These are phyloP conservation scores for Trypanosoma grayi DNA, from an alignment of 208 protist genomes.

Conservation along the genomic window DNA sequence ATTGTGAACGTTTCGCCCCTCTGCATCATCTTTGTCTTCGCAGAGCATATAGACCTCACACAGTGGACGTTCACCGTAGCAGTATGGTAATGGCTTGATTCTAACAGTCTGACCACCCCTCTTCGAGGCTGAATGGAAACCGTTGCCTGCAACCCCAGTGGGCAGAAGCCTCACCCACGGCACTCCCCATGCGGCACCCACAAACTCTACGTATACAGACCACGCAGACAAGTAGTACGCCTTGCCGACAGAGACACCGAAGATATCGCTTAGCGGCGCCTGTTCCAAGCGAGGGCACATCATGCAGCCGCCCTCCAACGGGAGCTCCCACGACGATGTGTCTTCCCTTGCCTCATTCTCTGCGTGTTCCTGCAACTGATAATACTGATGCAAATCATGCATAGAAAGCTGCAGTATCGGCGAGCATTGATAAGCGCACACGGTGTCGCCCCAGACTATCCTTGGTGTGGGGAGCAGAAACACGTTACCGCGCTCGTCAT, in stretches of 20 bases:
- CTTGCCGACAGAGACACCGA: conserved; percentile 18
- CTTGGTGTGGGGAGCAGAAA: conserved; percentile 26
- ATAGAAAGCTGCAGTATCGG: conserved; percentile 10
- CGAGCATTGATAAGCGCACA: neutral
- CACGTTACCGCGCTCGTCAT: conserved; percentile 27
- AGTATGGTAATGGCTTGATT: conserved; percentile 8
- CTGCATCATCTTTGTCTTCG: neutral
- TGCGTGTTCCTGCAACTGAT: neutral
- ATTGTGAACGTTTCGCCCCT: neutral
- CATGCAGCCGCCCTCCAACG: conserved; percentile 11
- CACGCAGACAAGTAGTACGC: conserved; percentile 22
- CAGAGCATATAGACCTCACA: conserved; percentile 14
- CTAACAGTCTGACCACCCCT: neutral
- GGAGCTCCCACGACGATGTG: neutral
- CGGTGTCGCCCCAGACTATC: neutral
- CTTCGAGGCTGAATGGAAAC: neutral
- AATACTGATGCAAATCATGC: conserved; percentile 7
- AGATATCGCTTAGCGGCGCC: conserved; percentile 16
- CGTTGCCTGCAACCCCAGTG: neutral
- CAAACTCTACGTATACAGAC: conserved; percentile 37
- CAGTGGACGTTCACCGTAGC: conserved; percentile 2
- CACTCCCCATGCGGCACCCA: conserved; percentile 50
- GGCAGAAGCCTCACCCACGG: conserved; percentile 33
- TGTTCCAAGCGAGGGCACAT: conserved; percentile 24
- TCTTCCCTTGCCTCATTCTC: neutral